Base-by-base conservation (phyloP, 192 early-diverging fungal genomes). In the Umbelopsis vinacea region DNA sequence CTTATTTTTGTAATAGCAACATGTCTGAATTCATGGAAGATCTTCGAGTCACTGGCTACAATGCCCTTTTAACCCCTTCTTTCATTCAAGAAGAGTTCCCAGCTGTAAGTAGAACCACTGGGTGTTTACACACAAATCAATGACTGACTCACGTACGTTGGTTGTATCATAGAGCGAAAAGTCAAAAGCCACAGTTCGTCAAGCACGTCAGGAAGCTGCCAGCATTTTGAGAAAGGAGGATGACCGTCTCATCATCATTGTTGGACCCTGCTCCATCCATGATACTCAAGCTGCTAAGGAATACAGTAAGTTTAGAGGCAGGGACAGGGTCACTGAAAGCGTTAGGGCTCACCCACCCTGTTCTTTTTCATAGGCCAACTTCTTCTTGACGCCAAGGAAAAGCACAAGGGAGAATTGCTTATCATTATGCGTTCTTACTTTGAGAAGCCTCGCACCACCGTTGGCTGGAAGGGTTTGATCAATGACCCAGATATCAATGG, bases 351-450 rank as follows among this genome's bases (percentile, higher is more conserved):
- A n/a, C 29, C 3, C 1, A 35, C 17, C 11, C 14, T 7, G 29
- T 63, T 37, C 14, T 60, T 12, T 6, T 15, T 17, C 35, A 22
- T 46, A 69, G 63, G 69, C 43, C 68, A 67, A 29, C 23, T 46
- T 9, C 68, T 74, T 23, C 52, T 89, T 69, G 72, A 69, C 26
- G 71, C 85, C 47, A 88, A 87, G 2, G 92, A 92, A 47, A 82
- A 83, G 66, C 81, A 89, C 70, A 81, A 88, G 67, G 89, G 88
- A 54, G 94, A 96, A 17, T 76, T 98, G 66, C 79, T 92, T 46
- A 92, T 98, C 71, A 85, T 98, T 66, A 98, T 98, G 97, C 88
- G 97, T 38, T 89, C 92, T 71, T 98, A 98, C 89, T 97, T 98
- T 91, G 97, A 98, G 76, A 98, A 98, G 84, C 97, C 97, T 46